Evolutionary conservation across 163 green algal species (phyloP).

Genomic region (Smithsoniella earleae): DNA sequence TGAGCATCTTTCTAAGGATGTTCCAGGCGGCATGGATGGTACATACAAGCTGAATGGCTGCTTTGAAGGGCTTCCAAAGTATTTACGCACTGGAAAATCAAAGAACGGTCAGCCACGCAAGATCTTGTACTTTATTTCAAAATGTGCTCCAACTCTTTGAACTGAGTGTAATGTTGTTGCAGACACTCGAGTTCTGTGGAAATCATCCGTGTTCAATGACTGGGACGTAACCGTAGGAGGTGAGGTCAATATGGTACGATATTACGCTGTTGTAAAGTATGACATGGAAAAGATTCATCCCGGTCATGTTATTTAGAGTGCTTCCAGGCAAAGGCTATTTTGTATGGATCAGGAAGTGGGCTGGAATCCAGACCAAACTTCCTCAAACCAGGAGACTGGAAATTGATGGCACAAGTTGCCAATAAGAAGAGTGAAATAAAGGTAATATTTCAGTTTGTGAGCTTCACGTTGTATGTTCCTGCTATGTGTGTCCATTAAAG

Average conservation of each 20-base stretch:
- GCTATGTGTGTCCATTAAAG: too few species aligned
- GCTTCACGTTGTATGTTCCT: too few species aligned
- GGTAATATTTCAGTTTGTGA: too few species aligned
- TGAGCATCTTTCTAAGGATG: not conserved
- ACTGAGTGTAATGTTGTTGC: too few species aligned
- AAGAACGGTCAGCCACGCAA: not conserved
- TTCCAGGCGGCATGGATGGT: conserved; percentile 10
- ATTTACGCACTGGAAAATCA: not conserved
- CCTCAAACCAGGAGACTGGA: too few species aligned
- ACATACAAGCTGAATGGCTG: conserved; percentile 23
- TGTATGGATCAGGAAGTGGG: not conserved
- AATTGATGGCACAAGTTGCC: too few species aligned
- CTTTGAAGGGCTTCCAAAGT: conserved; percentile 10
- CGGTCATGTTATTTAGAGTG: too few species aligned
- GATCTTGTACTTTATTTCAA: too few species aligned
- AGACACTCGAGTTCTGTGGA: conserved; percentile 14
- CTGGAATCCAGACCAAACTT: conserved; percentile 22
- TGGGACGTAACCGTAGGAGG: conserved; percentile 7
- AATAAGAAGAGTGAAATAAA: too few species aligned
- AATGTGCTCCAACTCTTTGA: too few species aligned
- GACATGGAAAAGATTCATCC: too few species aligned
- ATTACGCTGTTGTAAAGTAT: too few species aligned
- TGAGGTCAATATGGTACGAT: not conserved
- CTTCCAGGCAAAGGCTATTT: not conserved
- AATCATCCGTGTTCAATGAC: conserved; percentile 11